phyloP scores from a whole-genome alignment of 2,329 filamentous ascomycete genomes.

The Byssothecium circinans region DNA sequence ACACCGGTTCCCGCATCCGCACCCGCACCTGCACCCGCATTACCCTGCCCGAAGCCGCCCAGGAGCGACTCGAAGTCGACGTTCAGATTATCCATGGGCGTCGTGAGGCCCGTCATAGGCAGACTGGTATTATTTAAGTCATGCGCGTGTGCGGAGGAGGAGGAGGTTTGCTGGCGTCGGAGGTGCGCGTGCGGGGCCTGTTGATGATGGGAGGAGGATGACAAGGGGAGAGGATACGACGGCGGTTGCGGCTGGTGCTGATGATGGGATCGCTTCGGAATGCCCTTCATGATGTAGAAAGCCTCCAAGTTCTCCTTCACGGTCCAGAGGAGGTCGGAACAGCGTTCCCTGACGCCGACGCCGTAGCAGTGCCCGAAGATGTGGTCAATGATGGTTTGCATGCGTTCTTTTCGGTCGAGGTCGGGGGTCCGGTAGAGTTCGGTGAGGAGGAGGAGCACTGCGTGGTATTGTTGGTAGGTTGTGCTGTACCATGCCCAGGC shows the following conservation, averaged over 20 bases:
- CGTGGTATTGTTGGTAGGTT: conserved; percentile 44
- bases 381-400: conserved; percentile 45
- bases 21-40: conserved; percentile 2
- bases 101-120: conserved; percentile 12
- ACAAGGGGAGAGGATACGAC: neutral
- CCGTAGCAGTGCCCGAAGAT: conserved; percentile 45
- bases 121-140: conserved; percentile 21
- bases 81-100: conserved; percentile 32
- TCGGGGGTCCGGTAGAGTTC: conserved; percentile 43
- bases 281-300: conserved; percentile 44
- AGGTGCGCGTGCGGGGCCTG: neutral
- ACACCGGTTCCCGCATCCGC: conserved; percentile 11
- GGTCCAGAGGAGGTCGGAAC: conserved; percentile 39
- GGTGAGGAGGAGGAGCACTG: conserved; percentile 40
- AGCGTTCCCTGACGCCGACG: conserved; percentile 38
- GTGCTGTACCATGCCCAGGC: conserved; percentile 43
- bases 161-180: neutral
- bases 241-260: neutral
- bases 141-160: neutral
- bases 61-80: conserved; percentile 39
- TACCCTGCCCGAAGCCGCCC: conserved; percentile 20
- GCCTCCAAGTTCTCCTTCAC: conserved; percentile 44
- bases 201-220: conserved; percentile 11
- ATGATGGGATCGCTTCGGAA: conserved; percentile 30
- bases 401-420: conserved; percentile 37